Evolutionary conservation across 108 stramenopile species (phyloP).

Genomic region (Mayamaea pseudoterrestris): DNA sequence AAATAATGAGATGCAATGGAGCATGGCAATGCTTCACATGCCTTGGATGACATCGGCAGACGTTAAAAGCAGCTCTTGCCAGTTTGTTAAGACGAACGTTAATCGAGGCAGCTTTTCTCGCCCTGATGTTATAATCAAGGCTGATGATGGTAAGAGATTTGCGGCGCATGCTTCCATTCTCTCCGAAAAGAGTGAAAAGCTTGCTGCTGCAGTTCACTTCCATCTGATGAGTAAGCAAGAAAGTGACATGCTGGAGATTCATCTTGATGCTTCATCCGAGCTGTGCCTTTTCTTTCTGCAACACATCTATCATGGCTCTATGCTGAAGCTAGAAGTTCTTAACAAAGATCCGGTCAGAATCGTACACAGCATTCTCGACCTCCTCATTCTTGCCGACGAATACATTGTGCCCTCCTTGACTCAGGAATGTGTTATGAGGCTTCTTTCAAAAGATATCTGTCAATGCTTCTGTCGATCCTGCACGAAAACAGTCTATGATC

Average conservation of each 20-base stretch:
- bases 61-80: not conserved
- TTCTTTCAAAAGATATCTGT: constrained; percentile 15
- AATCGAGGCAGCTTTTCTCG: not conserved
- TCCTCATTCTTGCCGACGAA: constrained; percentile 63
- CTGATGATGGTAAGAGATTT: constrained; percentile 29
- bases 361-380: constrained; percentile 33
- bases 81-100: not conserved
- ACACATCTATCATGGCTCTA: constrained; percentile 67
- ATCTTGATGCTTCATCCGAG: constrained; percentile 24
- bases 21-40: not conserved
- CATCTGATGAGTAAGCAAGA: constrained; percentile 17
- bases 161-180: constrained; percentile 37
- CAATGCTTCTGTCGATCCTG: constrained; percentile 13
- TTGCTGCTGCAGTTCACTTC: constrained; percentile 66
- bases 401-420: constrained; percentile 46
- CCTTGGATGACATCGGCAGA: not conserved
- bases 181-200: constrained; percentile 46
- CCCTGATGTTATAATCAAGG: constrained; percentile 9
- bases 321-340: constrained; percentile 36
- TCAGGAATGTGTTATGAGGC: constrained; percentile 63
- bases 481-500: too few species aligned
- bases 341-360: not conserved
- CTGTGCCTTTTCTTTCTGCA: constrained; percentile 28
- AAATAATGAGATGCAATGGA: not conserved
- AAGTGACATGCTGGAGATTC: constrained; percentile 1